These are phyloP conservation scores for Ceratocystis papillata DNA, from an alignment of 2,329 filamentous ascomycete genomes.

Conservation along the genomic window DNA sequence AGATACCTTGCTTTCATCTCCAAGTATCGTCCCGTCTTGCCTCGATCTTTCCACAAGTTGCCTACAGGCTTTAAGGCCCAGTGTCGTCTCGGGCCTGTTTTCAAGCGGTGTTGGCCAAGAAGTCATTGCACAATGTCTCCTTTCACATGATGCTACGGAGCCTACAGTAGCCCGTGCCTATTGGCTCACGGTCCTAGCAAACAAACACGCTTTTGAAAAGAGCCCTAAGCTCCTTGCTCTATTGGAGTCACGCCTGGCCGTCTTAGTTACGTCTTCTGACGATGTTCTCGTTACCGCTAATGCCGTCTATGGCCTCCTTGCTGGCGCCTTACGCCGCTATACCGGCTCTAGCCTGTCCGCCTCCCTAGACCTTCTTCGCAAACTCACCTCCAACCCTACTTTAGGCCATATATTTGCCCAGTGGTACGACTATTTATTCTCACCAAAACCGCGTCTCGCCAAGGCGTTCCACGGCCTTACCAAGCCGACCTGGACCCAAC, in stretches of 20 bases:
- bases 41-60: slow-evolving; percentile 33
- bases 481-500: slow-evolving; percentile 41
- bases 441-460: slow-evolving; percentile 33
- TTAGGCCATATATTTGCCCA: slow-evolving; percentile 35
- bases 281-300: slow-evolving; percentile 15
- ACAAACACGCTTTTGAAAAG: slow-evolving; percentile 37
- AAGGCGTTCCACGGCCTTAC: slow-evolving; percentile 37
- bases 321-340: slow-evolving; percentile 34
- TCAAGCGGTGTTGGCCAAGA: slow-evolving; percentile 32
- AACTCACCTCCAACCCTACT: slow-evolving; percentile 30
- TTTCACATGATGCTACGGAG: slow-evolving; percentile 6
- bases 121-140: slow-evolving; percentile 27
- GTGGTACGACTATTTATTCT: slow-evolving; percentile 36
- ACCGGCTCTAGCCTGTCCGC: slow-evolving; percentile 31
- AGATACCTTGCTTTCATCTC: not conserved
- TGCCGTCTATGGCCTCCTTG: slow-evolving; percentile 29
- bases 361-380: slow-evolving; percentile 32
- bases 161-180: slow-evolving; percentile 16
- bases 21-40: slow-evolving; percentile 1
- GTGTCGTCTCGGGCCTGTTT: slow-evolving; percentile 33
- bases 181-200: slow-evolving; percentile 36
- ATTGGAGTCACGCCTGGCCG: slow-evolving; percentile 25
- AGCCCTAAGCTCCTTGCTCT: slow-evolving; percentile 25
- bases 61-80: slow-evolving; percentile 32
- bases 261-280: slow-evolving; percentile 13